These are phyloP conservation scores for Trichosanthes cucumerina DNA, from an alignment of 306 rosid genomes.

Conservation along the genomic window DNA sequence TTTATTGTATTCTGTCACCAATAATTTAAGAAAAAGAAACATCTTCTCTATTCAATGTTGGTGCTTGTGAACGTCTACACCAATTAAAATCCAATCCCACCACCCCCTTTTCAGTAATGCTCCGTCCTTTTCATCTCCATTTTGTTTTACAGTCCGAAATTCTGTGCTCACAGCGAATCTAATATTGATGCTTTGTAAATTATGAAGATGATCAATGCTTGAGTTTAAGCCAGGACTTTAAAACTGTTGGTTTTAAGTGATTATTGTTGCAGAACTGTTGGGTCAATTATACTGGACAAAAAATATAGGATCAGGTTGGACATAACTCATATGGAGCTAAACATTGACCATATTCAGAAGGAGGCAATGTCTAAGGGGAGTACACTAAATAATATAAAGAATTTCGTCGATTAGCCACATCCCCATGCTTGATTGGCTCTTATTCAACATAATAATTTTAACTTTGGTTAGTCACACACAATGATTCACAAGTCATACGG, in stretches of 20 bases:
- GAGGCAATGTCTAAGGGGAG: not conserved
- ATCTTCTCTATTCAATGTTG: not conserved
- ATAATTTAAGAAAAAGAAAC: not conserved
- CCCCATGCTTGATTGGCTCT: not conserved
- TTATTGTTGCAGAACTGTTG: not conserved
- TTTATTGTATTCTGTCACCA: not conserved
- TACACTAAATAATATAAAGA: not conserved
- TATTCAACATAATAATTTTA: not conserved
- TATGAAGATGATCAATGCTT: not conserved
- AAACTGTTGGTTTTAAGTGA: not conserved
- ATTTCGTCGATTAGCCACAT: slow-evolving; percentile 3
- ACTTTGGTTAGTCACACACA: not conserved
- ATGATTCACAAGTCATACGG: slow-evolving; percentile 1
- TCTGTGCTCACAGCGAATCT: not conserved
- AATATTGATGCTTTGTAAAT: not conserved
- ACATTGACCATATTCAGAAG: not conserved
- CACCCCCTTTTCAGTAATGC: not conserved
- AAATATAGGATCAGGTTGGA: not conserved
- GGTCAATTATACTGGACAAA: not conserved
- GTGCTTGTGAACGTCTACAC: not conserved
- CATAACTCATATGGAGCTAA: not conserved
- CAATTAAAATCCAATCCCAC: not conserved
- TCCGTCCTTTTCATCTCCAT: not conserved
- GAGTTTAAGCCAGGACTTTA: not conserved
- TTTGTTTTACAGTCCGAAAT: not conserved